phyloP scores from a whole-genome alignment of 2,329 filamentous ascomycete genomes.

The Botryotinia globosa region DNA sequence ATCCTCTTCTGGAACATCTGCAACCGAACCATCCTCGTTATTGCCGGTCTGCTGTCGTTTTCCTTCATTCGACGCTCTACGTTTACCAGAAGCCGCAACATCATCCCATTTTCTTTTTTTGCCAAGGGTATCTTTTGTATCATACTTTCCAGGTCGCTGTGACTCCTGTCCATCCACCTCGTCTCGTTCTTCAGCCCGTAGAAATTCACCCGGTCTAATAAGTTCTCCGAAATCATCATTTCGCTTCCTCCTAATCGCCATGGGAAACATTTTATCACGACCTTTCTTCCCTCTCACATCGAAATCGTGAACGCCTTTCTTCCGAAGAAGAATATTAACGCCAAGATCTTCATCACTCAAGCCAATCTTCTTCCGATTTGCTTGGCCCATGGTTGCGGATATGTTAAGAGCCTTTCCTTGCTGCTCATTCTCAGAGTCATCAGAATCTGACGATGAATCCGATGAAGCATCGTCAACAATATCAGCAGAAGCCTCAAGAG shows the following conservation, averaged over 20 bases:
- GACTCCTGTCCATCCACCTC: constrained; percentile 65
- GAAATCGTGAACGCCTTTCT: constrained; percentile 89
- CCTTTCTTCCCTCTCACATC: constrained; percentile 90
- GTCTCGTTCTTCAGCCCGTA: constrained; percentile 88
- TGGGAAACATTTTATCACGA: constrained; percentile 87
- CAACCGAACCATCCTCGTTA: constrained; percentile 37
- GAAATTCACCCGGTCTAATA: constrained; percentile 89
- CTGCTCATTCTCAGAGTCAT: constrained; percentile 84
- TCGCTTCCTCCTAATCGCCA: constrained; percentile 73
- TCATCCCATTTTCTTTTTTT: constrained; percentile 96
- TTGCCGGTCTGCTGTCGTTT: constrained; percentile 57
- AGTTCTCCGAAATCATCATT: constrained; percentile 91
- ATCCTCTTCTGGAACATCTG: constrained; percentile 50
- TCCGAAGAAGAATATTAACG: constrained; percentile 83
- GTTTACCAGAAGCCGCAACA: constrained; percentile 45
- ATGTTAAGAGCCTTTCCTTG: constrained; percentile 91
- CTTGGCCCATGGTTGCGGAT: constrained; percentile 79
- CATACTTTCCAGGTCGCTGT: constrained; percentile 48
- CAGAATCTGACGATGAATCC: constrained; percentile 80
- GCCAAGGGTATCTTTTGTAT: constrained; percentile 64
- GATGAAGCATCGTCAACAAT: constrained; percentile 81
- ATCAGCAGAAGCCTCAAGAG: constrained; percentile 67
- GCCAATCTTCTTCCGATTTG: constrained; percentile 79
- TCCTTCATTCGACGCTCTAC: constrained; percentile 43
- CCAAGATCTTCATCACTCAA: constrained; percentile 88